phyloP scores from a whole-genome alignment of 352 stramenopile genomes.

The Globisporangium orthogonon region DNA sequence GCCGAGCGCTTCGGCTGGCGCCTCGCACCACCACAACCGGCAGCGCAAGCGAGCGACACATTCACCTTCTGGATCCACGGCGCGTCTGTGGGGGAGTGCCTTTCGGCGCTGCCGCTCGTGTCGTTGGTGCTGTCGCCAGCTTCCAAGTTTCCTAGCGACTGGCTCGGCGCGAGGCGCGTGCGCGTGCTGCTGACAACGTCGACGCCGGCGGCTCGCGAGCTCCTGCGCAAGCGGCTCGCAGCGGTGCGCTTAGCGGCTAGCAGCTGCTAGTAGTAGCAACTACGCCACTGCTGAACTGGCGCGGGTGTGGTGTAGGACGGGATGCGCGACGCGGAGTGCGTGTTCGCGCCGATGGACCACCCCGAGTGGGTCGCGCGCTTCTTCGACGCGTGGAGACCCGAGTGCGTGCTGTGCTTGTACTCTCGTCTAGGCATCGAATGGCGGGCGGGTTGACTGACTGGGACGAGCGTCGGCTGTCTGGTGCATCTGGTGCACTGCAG shows the following conservation, averaged over 20 bases:
- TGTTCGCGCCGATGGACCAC: slow-evolving; percentile 68
- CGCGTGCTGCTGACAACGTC: slow-evolving; percentile 68
- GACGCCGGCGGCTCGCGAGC: slow-evolving; percentile 44
- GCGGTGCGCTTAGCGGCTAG: not conserved
- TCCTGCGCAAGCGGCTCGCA: slow-evolving; percentile 24
- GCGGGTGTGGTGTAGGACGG: not conserved
- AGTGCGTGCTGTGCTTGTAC: slow-evolving; percentile 25
- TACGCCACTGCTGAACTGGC: not conserved
- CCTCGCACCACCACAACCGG: slow-evolving; percentile 19
- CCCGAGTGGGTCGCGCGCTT: slow-evolving; percentile 43
- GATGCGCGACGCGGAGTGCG: slow-evolving; percentile 24
- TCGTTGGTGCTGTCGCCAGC: slow-evolving; percentile 12
- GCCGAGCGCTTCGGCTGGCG: slow-evolving; percentile 51
- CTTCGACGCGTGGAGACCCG: slow-evolving; percentile 50
- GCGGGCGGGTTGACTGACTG: not conserved
- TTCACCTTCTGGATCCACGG: slow-evolving; percentile 73
- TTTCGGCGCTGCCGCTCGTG: slow-evolving; percentile 60
- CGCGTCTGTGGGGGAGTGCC: slow-evolving; percentile 65
- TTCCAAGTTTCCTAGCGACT: not conserved
- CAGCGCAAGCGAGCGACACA: not conserved
- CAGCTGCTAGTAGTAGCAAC: not conserved
- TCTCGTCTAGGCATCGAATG: not conserved
- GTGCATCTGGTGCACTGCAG: slow-evolving; percentile 13
- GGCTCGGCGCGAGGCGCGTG: not conserved
- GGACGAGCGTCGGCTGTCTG: too few relatives aligned